A percentile compares a stretch with the other conserved stretches of the same genome.
These are phyloP conservation scores for Boletus eberwhitei DNA, from an alignment of 768 basidiomycete genomes.

Conservation along the genomic window DNA sequence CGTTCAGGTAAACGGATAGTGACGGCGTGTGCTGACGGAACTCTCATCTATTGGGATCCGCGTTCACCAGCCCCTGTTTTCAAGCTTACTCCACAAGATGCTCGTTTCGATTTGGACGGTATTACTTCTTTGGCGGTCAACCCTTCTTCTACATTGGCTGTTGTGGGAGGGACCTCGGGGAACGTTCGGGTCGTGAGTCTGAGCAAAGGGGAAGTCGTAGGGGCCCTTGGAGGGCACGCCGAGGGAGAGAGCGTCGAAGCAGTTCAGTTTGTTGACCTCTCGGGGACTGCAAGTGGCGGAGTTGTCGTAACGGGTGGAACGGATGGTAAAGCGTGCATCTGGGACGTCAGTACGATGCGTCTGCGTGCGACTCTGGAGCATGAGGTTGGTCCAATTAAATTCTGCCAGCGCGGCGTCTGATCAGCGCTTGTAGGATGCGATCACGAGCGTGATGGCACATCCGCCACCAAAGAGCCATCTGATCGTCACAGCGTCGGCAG, in stretches of 20 bases:
- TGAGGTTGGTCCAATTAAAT: constrained; percentile 48
- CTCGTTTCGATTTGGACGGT: constrained; percentile 74
- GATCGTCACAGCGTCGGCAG: constrained; percentile 83
- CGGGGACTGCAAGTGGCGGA: constrained; percentile 46
- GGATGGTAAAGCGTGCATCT: constrained; percentile 91
- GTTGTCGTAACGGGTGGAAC: constrained; percentile 85
- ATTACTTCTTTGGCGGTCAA: constrained; percentile 88
- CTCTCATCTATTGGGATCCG: constrained; percentile 89
- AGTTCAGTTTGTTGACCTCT: constrained; percentile 77
- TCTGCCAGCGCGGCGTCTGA: neutral
- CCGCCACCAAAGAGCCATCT: constrained; percentile 74
- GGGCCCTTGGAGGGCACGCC: constrained; percentile 75
- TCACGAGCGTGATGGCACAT: constrained; percentile 75
- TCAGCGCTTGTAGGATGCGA: constrained; percentile 63
- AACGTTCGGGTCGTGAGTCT: constrained; percentile 85
- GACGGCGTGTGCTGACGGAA: constrained; percentile 80
- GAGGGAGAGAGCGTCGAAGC: constrained; percentile 89
- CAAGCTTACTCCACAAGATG: constrained; percentile 70
- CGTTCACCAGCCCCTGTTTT: constrained; percentile 72
- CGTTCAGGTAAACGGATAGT: constrained; percentile 78
- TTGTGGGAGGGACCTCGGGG: constrained; percentile 84
- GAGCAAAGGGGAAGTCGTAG: constrained; percentile 79
- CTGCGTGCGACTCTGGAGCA: constrained; percentile 81
- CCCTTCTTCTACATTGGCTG: constrained; percentile 81
- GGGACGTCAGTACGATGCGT: constrained; percentile 89